Evolutionary conservation across 1,284 basidiomycete genomes (phyloP), one percentile per base, ranked within the genome.

Genomic region (Trametes pubescens): DNA sequence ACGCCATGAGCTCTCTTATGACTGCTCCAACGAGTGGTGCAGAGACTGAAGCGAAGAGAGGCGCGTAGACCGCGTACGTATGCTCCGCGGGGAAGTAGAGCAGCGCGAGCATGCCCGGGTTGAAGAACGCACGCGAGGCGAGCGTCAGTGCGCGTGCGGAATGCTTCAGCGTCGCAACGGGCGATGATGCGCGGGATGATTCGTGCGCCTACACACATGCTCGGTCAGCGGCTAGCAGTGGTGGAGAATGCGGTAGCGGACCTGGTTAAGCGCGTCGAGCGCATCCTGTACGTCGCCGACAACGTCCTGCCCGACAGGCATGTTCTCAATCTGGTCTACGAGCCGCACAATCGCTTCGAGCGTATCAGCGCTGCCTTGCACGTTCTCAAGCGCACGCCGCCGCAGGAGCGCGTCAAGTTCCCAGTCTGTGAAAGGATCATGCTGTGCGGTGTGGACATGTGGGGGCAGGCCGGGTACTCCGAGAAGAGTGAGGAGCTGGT

Each of bases 11-110:
- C 76, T 96, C 94, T 70, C 88, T 85, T 26, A 94, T 65, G 3
- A 90, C 82, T 0, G 93, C 88, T 1, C 93, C 88, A 6, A 95
- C 61, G 54, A 98, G 78, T 5, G 95, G 95, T 22, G 97, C 91
- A 4, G 92, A 82, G 29, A 95, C 84, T 57, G 94, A 95, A 3
- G 93, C 95, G 74, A 98, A 97, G 22, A 98, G 79, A 0, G 96
- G 96, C 0, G 93, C 91, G 75, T 98, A 98, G 4, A 98, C 93
- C 1, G 95, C 95, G 75, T 95, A 95, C 75, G 93, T 97, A 81
- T 98, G 96, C 74, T 98, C 95, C 29, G 94, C 90, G 26, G 96
- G 96, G 78, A 99, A 99, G 77, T 99, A 99, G 26, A 99, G 83
- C 72, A 98, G 78, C 7, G 93, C 96, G 70, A 99, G 81, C 96